Evolutionary conservation across 148 eudicot genomes (phyloP).

Genomic region (Vaccinium vitisidaea): DNA sequence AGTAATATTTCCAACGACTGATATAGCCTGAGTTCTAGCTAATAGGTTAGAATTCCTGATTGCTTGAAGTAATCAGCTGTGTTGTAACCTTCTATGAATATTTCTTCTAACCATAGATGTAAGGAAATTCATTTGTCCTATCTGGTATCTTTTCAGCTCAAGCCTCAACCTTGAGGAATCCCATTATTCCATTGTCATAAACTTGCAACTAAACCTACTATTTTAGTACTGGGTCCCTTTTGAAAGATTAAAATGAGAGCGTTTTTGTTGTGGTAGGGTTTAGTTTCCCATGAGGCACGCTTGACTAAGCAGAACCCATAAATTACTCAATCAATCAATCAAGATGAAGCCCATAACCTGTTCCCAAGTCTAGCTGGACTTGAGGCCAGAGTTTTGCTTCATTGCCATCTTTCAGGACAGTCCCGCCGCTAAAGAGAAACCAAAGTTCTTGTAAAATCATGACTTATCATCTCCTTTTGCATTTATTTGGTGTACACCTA

Average conservation of each 20-base stretch:
- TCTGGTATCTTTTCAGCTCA: background rate
- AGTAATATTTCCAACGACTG: background rate
- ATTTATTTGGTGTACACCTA: background rate
- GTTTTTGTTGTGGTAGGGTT: too few species aligned
- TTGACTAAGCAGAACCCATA: too few species aligned
- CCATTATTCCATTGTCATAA: background rate
- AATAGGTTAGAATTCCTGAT: background rate
- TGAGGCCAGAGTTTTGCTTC: too few species aligned
- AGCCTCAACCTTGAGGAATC: background rate
- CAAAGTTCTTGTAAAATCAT: too few species aligned
- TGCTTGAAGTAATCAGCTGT: background rate
- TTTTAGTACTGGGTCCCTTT: background rate
- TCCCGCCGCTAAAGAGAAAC: too few species aligned
- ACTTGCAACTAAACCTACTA: background rate
- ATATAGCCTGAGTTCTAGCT: background rate
- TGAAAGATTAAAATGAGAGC: too few species aligned
- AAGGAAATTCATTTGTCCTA: background rate
- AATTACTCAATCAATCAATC: too few species aligned
- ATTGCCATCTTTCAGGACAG: too few species aligned
- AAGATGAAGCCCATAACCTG: too few species aligned
- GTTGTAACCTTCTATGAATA: background rate
- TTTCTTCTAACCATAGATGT: background rate
- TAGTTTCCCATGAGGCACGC: too few species aligned
- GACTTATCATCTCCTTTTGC: background rate
- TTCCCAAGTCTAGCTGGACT: too few species aligned